These are phyloP conservation scores for Prunus mume DNA, from an alignment of 306 rosid species.

Conservation along the genomic window DNA sequence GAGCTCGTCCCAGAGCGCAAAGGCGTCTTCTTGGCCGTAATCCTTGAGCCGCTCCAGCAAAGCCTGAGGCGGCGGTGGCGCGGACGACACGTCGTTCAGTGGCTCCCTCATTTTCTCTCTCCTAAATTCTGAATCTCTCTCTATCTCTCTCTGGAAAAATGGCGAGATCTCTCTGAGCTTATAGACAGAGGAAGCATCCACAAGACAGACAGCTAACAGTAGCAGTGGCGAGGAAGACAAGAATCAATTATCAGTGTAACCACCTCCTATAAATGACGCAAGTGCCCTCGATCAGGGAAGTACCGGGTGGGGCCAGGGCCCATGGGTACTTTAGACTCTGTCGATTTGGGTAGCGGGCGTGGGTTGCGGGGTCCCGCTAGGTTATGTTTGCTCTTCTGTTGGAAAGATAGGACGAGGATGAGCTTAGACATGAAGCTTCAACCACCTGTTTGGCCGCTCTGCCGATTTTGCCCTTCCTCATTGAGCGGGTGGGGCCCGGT, in stretches of 20 bases:
- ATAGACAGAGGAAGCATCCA: neutral
- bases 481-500: neutral
- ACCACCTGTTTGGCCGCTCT: neutral
- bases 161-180: conserved; percentile 6
- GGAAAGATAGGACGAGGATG: neutral
- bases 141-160: conserved; percentile 1
- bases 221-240: conserved; percentile 19
- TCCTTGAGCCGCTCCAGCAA: conserved; percentile 91
- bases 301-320: neutral
- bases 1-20: conserved; percentile 92
- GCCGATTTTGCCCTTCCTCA: conserved; percentile 1
- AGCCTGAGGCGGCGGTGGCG: conserved; percentile 61
- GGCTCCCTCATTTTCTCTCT: conserved; percentile 22
- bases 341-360: neutral
- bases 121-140: neutral
- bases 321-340: neutral
- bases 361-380: neutral
- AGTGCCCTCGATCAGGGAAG: neutral
- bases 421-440: neutral
- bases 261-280: neutral
- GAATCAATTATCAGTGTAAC: conserved; percentile 14
- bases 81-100: neutral
- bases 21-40: conserved; percentile 92
- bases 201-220: conserved; percentile 5
- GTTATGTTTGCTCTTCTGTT: no score